Conservation (phyloP, 2,329 filamentous ascomycete genomes). For the Apiospora koreana region DNA sequence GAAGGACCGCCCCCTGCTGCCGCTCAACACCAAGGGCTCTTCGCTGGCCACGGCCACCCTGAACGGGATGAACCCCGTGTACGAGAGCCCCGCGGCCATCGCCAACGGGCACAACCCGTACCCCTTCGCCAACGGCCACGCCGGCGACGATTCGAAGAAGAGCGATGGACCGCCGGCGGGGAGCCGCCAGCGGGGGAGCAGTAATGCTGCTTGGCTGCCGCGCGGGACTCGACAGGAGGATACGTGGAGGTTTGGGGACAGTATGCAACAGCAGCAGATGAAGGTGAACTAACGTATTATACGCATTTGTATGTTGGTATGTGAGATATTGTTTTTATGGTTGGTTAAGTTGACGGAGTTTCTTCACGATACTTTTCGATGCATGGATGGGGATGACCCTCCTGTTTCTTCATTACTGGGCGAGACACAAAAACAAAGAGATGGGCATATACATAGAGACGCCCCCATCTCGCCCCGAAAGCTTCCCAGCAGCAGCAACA, state of each 20-base stretch:
- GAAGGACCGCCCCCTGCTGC: slow-evolving; percentile 60
- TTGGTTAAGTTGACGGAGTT: background rate
- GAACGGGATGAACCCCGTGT: slow-evolving; percentile 28
- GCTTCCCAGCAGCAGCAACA: background rate
- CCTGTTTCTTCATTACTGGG: background rate
- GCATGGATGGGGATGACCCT: background rate
- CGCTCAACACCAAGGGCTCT: slow-evolving; percentile 53
- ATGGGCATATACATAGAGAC: background rate
- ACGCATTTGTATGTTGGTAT: background rate
- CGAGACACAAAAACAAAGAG: background rate
- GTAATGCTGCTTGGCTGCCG: slow-evolving; percentile 65
- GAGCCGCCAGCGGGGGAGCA: slow-evolving; percentile 43
- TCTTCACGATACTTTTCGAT: background rate
- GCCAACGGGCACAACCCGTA: slow-evolving; percentile 34
- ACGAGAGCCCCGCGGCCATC: slow-evolving; percentile 38
- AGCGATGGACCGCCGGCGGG: slow-evolving; percentile 48
- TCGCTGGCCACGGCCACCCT: slow-evolving; percentile 29
- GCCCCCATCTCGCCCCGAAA: background rate
- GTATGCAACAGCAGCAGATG: slow-evolving; percentile 19
- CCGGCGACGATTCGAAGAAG: slow-evolving; percentile 55
- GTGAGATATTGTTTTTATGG: background rate
- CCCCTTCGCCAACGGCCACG: slow-evolving; percentile 48
- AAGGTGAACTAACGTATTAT: slow-evolving; percentile 8
- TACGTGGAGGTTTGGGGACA: slow-evolving; percentile 67
- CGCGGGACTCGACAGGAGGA: slow-evolving; percentile 84